Conservation (phyloP, 257 asterid genomes). For the Dorcoceras hygrometricum region DNA sequence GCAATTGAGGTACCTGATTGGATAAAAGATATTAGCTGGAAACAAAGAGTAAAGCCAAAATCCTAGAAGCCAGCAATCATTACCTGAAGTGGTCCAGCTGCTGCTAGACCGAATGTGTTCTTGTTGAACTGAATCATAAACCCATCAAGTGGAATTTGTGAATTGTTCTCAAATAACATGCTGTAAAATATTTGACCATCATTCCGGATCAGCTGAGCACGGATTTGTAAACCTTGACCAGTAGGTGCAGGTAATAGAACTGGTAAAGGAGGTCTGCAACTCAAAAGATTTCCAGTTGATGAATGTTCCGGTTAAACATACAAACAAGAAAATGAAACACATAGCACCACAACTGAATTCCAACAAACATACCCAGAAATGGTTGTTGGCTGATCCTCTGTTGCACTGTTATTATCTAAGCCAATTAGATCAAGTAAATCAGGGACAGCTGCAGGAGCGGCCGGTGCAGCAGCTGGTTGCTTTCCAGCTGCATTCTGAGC, state of each 20-base stretch:
- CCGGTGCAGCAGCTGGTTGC: constrained; percentile 52
- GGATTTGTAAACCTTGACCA: constrained; percentile 94
- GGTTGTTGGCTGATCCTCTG: constrained; percentile 59
- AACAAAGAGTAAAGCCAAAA: background rate
- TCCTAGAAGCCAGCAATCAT: constrained; percentile 7
- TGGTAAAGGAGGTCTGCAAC: constrained; percentile 86
- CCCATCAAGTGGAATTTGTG: constrained; percentile 82
- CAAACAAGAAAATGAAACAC: constrained; percentile 11
- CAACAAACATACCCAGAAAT: constrained; percentile 54
- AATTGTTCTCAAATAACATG: constrained; percentile 87
- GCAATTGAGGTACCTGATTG: constrained; percentile 72
- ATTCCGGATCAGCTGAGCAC: constrained; percentile 80
- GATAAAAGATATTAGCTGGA: constrained; percentile 23
- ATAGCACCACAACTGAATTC: constrained; percentile 14
- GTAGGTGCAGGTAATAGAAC: constrained; percentile 66
- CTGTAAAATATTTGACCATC: constrained; percentile 89
- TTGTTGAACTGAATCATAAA: constrained; percentile 98
- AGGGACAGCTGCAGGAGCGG: constrained; percentile 66
- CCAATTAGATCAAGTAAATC: constrained; percentile 95
- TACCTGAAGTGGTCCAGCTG: constrained; percentile 92
- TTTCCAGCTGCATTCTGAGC: constrained; percentile 48
- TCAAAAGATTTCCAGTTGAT: background rate
- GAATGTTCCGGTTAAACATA: constrained; percentile 7
- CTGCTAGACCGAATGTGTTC: constrained; percentile 95
- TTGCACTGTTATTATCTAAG: constrained; percentile 63